Evolutionary conservation across 2,329 filamentous ascomycete genomes (phyloP).

Genomic region (Seiridium cupressi): DNA sequence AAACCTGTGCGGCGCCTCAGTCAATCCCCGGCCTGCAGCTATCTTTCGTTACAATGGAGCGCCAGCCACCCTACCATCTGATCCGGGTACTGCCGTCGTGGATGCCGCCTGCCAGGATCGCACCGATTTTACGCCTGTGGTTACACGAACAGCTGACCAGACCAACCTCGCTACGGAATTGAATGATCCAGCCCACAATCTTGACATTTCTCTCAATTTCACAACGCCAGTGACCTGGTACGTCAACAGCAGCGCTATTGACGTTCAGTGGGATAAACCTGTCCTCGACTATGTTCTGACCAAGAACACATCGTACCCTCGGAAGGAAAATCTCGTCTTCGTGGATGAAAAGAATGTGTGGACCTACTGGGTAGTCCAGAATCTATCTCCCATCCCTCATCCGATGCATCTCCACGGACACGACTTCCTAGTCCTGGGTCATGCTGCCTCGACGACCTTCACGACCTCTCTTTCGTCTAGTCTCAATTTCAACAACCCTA

Average conservation of each 20-base stretch:
- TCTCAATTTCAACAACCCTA: slow-evolving; percentile 38
- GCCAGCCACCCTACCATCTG: slow-evolving; percentile 22
- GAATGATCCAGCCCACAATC: neutral
- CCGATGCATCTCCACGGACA: slow-evolving; percentile 29
- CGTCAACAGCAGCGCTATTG: slow-evolving; percentile 14
- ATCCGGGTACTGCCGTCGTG: slow-evolving; percentile 20
- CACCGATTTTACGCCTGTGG: slow-evolving; percentile 19
- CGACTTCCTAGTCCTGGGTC: slow-evolving; percentile 27
- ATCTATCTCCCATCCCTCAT: slow-evolving; percentile 15
- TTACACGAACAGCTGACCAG: slow-evolving; percentile 21
- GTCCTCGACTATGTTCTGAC: slow-evolving; percentile 22
- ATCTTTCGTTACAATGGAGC: slow-evolving; percentile 38
- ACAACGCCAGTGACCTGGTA: slow-evolving; percentile 10
- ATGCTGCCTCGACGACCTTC: slow-evolving; percentile 20
- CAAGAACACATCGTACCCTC: slow-evolving; percentile 15
- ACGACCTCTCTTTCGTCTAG: slow-evolving; percentile 10
- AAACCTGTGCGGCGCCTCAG: slow-evolving; percentile 27
- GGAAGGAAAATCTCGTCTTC: slow-evolving; percentile 12
- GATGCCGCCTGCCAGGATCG: slow-evolving; percentile 17
- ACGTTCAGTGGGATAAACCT: slow-evolving; percentile 27
- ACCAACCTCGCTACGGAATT: slow-evolving; percentile 18
- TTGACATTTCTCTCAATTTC: slow-evolving; percentile 1
- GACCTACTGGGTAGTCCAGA: slow-evolving; percentile 21
- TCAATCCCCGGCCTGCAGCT: slow-evolving; percentile 31
- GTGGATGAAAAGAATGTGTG: slow-evolving; percentile 16